phyloP scores from a whole-genome alignment of 805 yeast genomes.

The Saturnispora dispora region DNA sequence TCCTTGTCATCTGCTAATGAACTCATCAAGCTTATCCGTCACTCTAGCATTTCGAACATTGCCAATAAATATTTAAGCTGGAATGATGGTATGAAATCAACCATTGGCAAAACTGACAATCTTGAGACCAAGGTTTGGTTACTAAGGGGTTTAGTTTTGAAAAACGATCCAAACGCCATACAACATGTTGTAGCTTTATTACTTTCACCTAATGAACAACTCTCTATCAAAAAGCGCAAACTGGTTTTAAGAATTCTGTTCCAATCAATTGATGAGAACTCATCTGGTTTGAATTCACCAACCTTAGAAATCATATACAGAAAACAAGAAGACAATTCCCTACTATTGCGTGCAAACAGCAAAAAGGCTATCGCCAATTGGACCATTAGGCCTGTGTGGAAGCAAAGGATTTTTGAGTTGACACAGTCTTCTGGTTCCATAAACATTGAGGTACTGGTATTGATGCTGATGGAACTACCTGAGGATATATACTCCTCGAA shows the following conservation, averaged over 20 bases:
- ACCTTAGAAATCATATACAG: not conserved
- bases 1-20: not conserved
- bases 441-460: conserved; percentile 30
- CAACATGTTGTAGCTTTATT: conserved; percentile 5
- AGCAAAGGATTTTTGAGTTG: conserved; percentile 66
- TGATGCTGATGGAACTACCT: conserved; percentile 36
- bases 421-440: conserved; percentile 29
- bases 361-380: conserved; percentile 35
- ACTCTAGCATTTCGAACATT: conserved; percentile 8
- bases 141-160: conserved; percentile 11
- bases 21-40: conserved; percentile 3
- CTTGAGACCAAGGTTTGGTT: conserved; percentile 11
- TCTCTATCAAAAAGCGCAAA: conserved; percentile 1
- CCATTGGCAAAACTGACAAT: not conserved
- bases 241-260: conserved; percentile 9
- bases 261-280: conserved; percentile 7
- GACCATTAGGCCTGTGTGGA: conserved; percentile 59
- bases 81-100: not conserved
- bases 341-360: not conserved
- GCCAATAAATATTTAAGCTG: conserved; percentile 11
- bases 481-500: conserved; percentile 11
- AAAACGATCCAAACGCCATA: conserved; percentile 9
- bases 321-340: not conserved
- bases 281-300: not conserved
- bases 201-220: not conserved